Evolutionary conservation across 2,329 filamentous ascomycete genomes (phyloP).

Genomic region (Penicillium nordicum): DNA sequence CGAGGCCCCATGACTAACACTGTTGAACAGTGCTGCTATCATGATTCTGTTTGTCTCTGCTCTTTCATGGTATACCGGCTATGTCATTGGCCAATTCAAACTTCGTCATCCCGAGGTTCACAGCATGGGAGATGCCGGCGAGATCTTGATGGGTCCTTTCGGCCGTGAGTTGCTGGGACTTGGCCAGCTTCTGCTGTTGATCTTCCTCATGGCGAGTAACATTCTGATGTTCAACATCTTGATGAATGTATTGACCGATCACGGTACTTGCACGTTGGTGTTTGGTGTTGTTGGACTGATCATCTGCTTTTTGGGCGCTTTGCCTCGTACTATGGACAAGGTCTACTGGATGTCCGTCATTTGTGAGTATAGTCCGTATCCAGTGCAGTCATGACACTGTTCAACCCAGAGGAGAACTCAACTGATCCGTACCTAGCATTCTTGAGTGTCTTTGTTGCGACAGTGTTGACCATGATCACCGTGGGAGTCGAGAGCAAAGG

Average conservation of each 20-base stretch:
- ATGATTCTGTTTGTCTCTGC: conserved; percentile 53
- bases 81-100: conserved; percentile 59
- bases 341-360: conserved; percentile 59
- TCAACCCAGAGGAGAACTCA: background rate
- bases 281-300: conserved; percentile 59
- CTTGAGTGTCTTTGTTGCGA: conserved; percentile 59
- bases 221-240: conserved; percentile 66
- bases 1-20: background rate
- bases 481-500: conserved; percentile 54
- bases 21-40: conserved; percentile 44
- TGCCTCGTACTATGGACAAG: conserved; percentile 61
- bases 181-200: conserved; percentile 60
- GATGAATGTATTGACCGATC: conserved; percentile 60
- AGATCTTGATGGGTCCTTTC: conserved; percentile 58
- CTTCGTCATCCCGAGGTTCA: conserved; percentile 56
- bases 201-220: conserved; percentile 70
- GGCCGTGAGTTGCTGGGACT: conserved; percentile 61
- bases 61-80: conserved; percentile 58
- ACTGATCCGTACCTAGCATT: conserved; percentile 47
- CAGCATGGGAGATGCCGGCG: conserved; percentile 66
- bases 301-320: conserved; percentile 56
- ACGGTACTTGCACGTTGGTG: conserved; percentile 60
- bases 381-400: background rate
- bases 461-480: conserved; percentile 63
- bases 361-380: conserved; percentile 39